Evolutionary conservation across 441 rosid genomes (phyloP), one percentile per base, ranked within the genome.

Genomic region (Gossypium davidsonii): DNA sequence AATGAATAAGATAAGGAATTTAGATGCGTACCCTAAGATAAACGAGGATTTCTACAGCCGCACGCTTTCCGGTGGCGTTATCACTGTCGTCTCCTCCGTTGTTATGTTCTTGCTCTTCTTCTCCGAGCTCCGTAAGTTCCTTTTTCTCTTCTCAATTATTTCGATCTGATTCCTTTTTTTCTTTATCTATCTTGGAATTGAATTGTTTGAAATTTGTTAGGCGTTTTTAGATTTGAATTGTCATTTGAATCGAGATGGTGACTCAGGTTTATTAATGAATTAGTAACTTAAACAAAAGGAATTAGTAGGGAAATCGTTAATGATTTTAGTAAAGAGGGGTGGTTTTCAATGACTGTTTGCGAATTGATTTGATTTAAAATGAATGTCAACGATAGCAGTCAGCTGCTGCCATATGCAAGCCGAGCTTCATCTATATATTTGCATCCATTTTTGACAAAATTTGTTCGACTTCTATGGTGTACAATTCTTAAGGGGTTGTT

Each of bases 41-140:
- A 94, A 94, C 18, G 97, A 94, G 81, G 98, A 94, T 82, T 94
- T 94, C 80, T 92, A 92, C 73, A 88, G 96, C 83, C 97, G 97
- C 9, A 94, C 98, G 0, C 87, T 92, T 63, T 89, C 96, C 83
- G 97, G 97, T 58, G 98, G 98, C 72, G 81, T 92, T 68, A 90
- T 94, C 78, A 92, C 98, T 34, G 82, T 94, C 73, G 72, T 82
- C 70, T 94, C 98, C 74, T 90, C 98, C 81, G 71, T 92, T 70
- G 79, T 94, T 79, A 94, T 94, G 98, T 72, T 88, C 73, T 89
- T 94, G 78, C 97, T 94, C 80, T 94, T 94, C 96, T 72, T 94
- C 86, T 90, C 97, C 62, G 98, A 92, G 86, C 91, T 94, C 62
- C 90, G 97, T 92, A 80, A 56, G 96, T 79, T 42, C 3, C 31